These are phyloP conservation scores for Schwanniomyces yamadae DNA, from an alignment of 805 yeast species.

Conservation along the genomic window DNA sequence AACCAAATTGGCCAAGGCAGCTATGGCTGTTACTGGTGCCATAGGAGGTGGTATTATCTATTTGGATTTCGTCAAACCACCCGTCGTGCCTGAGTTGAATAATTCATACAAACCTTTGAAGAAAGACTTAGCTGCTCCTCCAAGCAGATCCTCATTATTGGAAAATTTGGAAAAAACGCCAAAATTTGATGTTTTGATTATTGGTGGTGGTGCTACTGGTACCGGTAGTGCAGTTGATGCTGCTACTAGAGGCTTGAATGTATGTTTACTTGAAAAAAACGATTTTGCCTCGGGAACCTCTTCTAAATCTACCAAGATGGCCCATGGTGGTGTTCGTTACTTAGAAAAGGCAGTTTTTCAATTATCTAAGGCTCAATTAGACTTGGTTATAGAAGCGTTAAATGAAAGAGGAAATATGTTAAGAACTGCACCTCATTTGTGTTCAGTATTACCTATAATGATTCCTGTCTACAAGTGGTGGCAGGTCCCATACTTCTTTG, in stretches of 20 bases:
- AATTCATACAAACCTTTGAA: constrained; percentile 44
- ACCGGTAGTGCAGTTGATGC: constrained; percentile 93
- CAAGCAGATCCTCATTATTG: constrained; percentile 54
- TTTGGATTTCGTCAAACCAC: constrained; percentile 39
- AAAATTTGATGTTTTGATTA: constrained; percentile 75
- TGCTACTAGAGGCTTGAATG: constrained; percentile 83
- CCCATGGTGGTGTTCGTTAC: constrained; percentile 96
- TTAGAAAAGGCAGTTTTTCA: constrained; percentile 93
- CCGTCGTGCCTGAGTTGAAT: constrained; percentile 23
- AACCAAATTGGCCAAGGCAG: constrained; percentile 30
- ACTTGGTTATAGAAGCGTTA: constrained; percentile 84
- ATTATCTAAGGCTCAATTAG: constrained; percentile 84
- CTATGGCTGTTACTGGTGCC: constrained; percentile 29
- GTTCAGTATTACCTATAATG: constrained; percentile 84
- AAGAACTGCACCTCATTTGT: constrained; percentile 89
- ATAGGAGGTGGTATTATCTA: constrained; percentile 39
- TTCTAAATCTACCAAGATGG: constrained; percentile 92
- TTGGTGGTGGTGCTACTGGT: constrained; percentile 98
- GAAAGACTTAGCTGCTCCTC: constrained; percentile 49
- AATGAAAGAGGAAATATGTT: constrained; percentile 84
- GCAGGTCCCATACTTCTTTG: constrained; percentile 93
- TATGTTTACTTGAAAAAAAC: constrained; percentile 78
- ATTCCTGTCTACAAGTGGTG: constrained; percentile 95
- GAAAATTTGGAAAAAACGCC: constrained; percentile 42
- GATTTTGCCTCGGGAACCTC: constrained; percentile 94